These are phyloP conservation scores for Skeletonema costatum DNA, from an alignment of 108 stramenopile species.

Conservation along the genomic window DNA sequence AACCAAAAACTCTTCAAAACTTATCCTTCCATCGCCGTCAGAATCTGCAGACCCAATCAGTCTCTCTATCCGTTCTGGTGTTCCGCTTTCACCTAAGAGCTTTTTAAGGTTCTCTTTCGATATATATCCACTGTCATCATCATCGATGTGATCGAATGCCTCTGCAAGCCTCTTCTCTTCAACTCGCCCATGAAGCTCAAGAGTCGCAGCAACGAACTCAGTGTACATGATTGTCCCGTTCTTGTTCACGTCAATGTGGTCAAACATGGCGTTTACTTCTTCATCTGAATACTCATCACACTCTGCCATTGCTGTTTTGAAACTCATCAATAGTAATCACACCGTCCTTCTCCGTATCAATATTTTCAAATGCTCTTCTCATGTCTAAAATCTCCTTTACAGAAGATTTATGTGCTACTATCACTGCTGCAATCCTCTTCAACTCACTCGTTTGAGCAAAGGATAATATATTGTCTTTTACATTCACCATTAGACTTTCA, in stretches of 20 bases:
- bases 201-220: constrained; percentile 93
- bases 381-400: constrained; percentile 73
- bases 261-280: constrained; percentile 76
- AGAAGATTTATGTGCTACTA: constrained; percentile 72
- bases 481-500: constrained; percentile 31
- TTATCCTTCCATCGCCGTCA: constrained; percentile 83
- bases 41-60: constrained; percentile 94
- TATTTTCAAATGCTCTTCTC: constrained; percentile 75
- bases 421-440: constrained; percentile 73
- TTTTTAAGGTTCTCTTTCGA: constrained; percentile 64
- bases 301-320: constrained; percentile 58
- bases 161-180: constrained; percentile 86
- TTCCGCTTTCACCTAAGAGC: constrained; percentile 69
- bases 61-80: constrained; percentile 59
- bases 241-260: constrained; percentile 72
- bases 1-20: constrained; percentile 65
- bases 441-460: constrained; percentile 62
- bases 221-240: constrained; percentile 82
- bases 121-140: constrained; percentile 89
- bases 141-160: constrained; percentile 91
- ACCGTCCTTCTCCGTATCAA: constrained; percentile 66
- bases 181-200: constrained; percentile 78
- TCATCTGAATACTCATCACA: constrained; percentile 64
- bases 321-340: constrained; percentile 75
- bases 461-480: constrained; percentile 43